Evolutionary conservation across 371 early-diverging fungal species (phyloP).

Genomic region (Zychaea mexicana): DNA sequence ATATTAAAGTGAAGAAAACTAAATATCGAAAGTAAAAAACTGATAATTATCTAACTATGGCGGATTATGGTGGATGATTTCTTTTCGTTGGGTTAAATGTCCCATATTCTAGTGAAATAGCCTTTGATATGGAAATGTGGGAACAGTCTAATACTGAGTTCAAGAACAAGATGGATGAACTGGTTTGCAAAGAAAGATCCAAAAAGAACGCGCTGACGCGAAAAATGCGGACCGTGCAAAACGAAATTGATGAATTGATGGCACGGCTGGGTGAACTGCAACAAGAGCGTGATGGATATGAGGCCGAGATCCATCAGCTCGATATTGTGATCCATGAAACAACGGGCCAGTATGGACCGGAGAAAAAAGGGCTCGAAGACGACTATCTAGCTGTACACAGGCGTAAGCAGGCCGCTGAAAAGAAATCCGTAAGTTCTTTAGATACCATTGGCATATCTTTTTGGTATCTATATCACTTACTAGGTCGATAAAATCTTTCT

Average conservation of each 20-base stretch:
- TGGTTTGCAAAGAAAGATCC: constrained; percentile 16
- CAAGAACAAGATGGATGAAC: constrained; percentile 17
- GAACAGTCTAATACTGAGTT: constrained; percentile 22
- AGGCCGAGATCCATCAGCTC: constrained; percentile 10
- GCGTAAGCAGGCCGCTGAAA: constrained; percentile 14
- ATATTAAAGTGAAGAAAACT: too few species aligned
- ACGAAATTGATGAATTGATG: constrained; percentile 19
- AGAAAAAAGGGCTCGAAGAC: constrained; percentile 10
- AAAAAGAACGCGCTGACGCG: constrained; percentile 10
- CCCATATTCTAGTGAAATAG: constrained; percentile 19
- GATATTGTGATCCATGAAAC: constrained; percentile 9
- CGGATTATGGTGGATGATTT: not conserved
- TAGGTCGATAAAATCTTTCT: not conserved
- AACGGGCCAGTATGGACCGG: not conserved
- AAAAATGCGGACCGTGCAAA: constrained; percentile 12
- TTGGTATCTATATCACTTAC: too few species aligned
- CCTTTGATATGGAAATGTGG: constrained; percentile 32
- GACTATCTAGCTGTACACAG: constrained; percentile 10
- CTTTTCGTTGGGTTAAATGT: not conserved
- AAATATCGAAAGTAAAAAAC: too few species aligned
- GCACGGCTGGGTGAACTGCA: constrained; percentile 11
- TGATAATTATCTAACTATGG: too few species aligned
- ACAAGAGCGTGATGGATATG: constrained; percentile 14
- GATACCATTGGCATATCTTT: too few species aligned
- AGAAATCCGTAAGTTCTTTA: not conserved